Evolutionary conservation across 345 rosid genomes (phyloP), one percentile per base, ranked within the genome.

Genomic region (Microthlaspi erraticum): DNA sequence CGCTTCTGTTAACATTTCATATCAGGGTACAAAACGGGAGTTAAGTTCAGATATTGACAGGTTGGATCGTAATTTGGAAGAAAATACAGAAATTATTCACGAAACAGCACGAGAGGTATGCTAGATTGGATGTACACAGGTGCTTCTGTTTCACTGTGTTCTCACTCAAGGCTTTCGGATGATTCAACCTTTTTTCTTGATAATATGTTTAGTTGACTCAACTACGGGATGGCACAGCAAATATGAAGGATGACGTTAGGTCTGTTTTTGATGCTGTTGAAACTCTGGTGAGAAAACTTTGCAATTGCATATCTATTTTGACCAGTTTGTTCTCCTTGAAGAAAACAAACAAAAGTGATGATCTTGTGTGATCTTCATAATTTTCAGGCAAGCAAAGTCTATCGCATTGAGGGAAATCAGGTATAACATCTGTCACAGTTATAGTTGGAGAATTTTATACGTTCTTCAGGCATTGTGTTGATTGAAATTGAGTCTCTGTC

Each of bases 361-460:
- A 46, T 55, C 29, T 29, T 67, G 26, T 60, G 20, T 60, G 23
- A 33, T 53, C 33, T 66, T 70, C 23, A 29, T 31, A 9, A 54
- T 49, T 70, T 43, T 60, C 76, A 89, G 96, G 86, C 82, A 70
- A 79, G 55, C 70, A 88, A 83, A 84, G 82, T 90, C 56, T 61
- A 26, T 45, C 79, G 77, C 66, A 80, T 90, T 31, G 93, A 86
- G 80, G 88, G 73, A 70, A 90, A 86, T 64, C 91, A 90, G 96
- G 93, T 88, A 1, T 20, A 80, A 56, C 45, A 62, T 8, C 55
- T 49, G 18, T 36, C 31, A 42, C 32, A 57, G 19, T 61, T 48
- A 53, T 42, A 32, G 56, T 26, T 70, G 14, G 34, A 57, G 12
- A 31, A 17, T 20, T 38, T 1, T 54, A 7, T 23, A n/a, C 31